A percentile compares a stretch with the other conserved stretches of the same genome.
These are phyloP conservation scores for Cronartium quercuum DNA, from an alignment of 1,284 basidiomycete genomes.

Conservation along the genomic window DNA sequence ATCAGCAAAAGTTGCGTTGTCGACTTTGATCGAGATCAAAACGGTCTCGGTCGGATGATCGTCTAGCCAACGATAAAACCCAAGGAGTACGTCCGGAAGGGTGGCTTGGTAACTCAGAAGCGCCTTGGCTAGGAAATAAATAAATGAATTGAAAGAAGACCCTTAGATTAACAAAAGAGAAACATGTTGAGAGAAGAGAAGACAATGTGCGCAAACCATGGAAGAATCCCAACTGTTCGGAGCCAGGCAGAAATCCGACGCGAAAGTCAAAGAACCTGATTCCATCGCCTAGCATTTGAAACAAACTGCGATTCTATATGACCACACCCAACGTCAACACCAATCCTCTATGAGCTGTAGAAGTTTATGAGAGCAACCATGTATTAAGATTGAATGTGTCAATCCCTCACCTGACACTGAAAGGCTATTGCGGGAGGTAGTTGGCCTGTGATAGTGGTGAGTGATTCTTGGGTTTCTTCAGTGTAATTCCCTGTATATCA, in stretches of 20 bases:
- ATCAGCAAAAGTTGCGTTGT: slow-evolving; percentile 21
- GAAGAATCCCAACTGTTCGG: slow-evolving; percentile 40
- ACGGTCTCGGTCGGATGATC: slow-evolving; percentile 44
- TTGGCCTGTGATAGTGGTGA: slow-evolving; percentile 18
- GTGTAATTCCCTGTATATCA: slow-evolving; percentile 21
- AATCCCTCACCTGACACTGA: slow-evolving; percentile 24
- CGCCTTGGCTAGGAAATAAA: slow-evolving; percentile 33
- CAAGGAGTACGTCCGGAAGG: slow-evolving; percentile 43
- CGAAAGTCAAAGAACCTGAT: slow-evolving; percentile 44
- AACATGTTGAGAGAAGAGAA: neutral
- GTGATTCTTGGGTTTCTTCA: neutral
- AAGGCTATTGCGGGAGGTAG: slow-evolving; percentile 22
- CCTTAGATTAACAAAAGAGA: neutral
- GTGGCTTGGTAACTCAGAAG: slow-evolving; percentile 42
- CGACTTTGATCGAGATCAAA: slow-evolving; percentile 42
- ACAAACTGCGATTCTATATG: slow-evolving; percentile 42
- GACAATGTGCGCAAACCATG: slow-evolving; percentile 40
- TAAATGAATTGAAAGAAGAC: neutral
- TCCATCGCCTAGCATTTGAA: slow-evolving; percentile 43
- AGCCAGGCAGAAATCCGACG: slow-evolving; percentile 41
- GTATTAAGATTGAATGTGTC: neutral
- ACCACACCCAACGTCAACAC: neutral
- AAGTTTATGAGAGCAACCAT: no score
- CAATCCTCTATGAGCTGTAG: no score
- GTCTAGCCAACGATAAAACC: slow-evolving; percentile 45